Evolutionary conservation across 805 yeast species (phyloP), one percentile per base, ranked within the genome.

Genomic region (Pichia insulana): DNA sequence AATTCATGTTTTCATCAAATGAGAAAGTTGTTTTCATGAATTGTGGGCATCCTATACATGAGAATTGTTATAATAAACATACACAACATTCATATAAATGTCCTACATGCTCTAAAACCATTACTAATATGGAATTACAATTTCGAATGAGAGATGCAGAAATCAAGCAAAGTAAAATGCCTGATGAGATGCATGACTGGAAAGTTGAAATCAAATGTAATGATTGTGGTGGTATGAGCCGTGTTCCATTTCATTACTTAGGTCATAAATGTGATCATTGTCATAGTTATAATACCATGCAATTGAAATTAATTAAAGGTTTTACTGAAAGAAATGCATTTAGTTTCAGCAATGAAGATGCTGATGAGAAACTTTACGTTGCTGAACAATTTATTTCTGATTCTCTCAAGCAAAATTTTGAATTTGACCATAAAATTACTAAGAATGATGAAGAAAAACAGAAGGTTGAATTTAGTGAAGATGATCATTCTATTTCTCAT

Each of bases 21-120:
- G 72, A 69, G 56, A 80, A 87, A 10, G 95, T 88, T 34, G 95
- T 87, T 17, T 88, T 89, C 59, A 87, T 89, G 96, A 68, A 73
- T 38, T 89, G 97, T 63, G 96, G 97, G 2, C 97, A 89, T 62
- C 85, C 95, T 31, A 89, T 89, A 45, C 97, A 89, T 63, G 86
- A 87, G 58, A 55, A 61, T 22, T 89, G 97, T 60, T 88, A 78
- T 59, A 80, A 80, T 47, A 90, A 85, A 50, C 79, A 83, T 58
- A 76, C 85, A n/a, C 73, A 78, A 50, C 87, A 83, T 57, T 77
- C 84, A 13, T 89, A 87, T 68, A 85, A 86, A 58, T 89, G 97
- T 60, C 97, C 97, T 1, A 72, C 85, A 2, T 89, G 97, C 58
- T 80, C 86, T 42, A 78, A 83, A 51, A 82, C 96, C 0, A 77